Percentiles rank a stretch among this genome's conserved stretches.
phyloP scores from a whole-genome alignment of 768 basidiomycete genomes.

The Sporobolomyces pararoseus region DNA sequence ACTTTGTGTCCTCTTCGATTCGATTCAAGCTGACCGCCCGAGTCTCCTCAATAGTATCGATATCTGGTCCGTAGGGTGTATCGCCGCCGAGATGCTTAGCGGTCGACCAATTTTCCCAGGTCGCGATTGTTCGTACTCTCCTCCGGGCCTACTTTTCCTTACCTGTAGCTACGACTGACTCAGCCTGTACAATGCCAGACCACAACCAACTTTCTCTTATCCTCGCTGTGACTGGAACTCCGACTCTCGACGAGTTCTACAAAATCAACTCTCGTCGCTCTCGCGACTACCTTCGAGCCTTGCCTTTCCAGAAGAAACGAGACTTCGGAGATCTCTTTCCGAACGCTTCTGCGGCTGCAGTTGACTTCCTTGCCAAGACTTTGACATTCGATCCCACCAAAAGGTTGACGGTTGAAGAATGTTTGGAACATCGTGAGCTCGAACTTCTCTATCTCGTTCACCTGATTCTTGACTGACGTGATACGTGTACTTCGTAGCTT shows the following conservation, averaged over 20 bases:
- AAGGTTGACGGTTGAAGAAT: constrained; percentile 81
- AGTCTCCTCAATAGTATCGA: constrained; percentile 61
- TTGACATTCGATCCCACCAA: constrained; percentile 81
- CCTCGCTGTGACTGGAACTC: constrained; percentile 79
- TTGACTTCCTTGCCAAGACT: constrained; percentile 66
- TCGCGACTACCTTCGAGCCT: constrained; percentile 75
- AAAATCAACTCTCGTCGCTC: constrained; percentile 76
- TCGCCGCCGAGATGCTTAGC: constrained; percentile 83
- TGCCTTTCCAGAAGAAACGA: constrained; percentile 79
- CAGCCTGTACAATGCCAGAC: constrained; percentile 49
- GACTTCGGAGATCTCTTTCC: constrained; percentile 68
- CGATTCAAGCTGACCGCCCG: not conserved
- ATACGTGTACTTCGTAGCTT: constrained; percentile 49
- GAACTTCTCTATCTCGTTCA: not conserved
- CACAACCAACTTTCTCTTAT: constrained; percentile 91
- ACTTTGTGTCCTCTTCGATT: not conserved
- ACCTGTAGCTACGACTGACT: not conserved
- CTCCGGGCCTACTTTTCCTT: not conserved
- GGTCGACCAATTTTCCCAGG: constrained; percentile 94
- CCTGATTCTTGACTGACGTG: constrained; percentile 50
- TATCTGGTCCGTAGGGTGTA: constrained; percentile 77
- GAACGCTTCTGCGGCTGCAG: constrained; percentile 59
- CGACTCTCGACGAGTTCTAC: constrained; percentile 81
- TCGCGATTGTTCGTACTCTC: constrained; percentile 59
- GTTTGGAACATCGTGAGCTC: constrained; percentile 65